Evolutionary conservation across 306 rosid genomes (phyloP).

Genomic region (Sphenostylis stenocarpa): DNA sequence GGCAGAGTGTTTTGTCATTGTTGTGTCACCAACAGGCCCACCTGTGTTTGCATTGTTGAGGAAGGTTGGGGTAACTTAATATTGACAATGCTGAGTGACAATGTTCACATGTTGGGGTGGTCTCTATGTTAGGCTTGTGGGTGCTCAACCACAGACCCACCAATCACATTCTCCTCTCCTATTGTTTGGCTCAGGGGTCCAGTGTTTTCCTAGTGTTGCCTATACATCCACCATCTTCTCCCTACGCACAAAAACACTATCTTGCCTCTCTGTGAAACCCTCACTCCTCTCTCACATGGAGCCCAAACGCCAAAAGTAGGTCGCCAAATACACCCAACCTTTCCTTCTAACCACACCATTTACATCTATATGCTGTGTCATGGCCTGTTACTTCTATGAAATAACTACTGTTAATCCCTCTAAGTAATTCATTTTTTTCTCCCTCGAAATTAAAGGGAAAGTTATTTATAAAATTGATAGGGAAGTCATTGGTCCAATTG

Average conservation of each 20-base stretch:
- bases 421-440: no score
- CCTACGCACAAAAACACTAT: neutral
- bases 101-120: constrained; percentile 40
- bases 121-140: constrained; percentile 27
- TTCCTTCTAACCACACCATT: neutral
- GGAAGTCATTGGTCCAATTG: no score
- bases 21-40: constrained; percentile 53
- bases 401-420: no score
- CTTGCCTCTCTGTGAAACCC: constrained; percentile 30
- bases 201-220: constrained; percentile 23
- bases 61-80: constrained; percentile 15
- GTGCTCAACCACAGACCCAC: constrained; percentile 28
- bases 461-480: no score
- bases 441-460: no score
- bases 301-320: constrained; percentile 35
- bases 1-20: constrained; percentile 52
- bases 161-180: neutral
- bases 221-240: constrained; percentile 10
- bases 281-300: constrained; percentile 47
- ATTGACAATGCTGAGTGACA: constrained; percentile 24
- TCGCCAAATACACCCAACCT: neutral
- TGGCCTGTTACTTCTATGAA: no score
- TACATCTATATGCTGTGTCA: neutral
- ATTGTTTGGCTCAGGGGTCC: constrained; percentile 20
- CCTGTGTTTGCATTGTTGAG: constrained; percentile 1